Evolutionary conservation across 1,284 basidiomycete species (phyloP), one percentile per base, ranked within the genome.

Genomic region (Thelephora terrestris): DNA sequence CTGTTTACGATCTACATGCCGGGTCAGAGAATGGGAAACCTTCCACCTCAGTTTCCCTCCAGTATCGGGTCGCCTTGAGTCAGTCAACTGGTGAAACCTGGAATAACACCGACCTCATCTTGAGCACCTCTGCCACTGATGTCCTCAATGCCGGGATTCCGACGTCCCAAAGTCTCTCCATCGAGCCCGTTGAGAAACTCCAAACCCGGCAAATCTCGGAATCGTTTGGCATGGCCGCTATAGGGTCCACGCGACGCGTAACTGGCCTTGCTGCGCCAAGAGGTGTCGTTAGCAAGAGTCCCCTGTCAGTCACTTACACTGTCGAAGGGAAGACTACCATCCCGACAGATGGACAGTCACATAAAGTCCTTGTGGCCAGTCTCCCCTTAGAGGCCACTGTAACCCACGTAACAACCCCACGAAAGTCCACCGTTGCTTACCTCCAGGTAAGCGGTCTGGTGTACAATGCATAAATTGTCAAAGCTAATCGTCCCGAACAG

Each of bases 61-160:
- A 77, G 52, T 81, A 79, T 55, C 72, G 75, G 18, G 78, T 78
- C 0, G 64, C 65, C 32, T 68, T 82, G 48, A 62, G 60, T 0
- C 79, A 83, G 55, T 62, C 57, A 51, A 79, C 79, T 0, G 79
- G 79, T 9, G 80, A 82, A 56, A 73, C 78, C 51, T 83, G 79
- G 79, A 66, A 40, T 9, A 20, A 40, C 23, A 40, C 38, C 20
- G 53, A 62, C 0, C 65, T 82, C 23, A 75, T 70, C 1, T 63
- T 82, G n/a, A 79, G 73, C 60, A 79, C 78, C 0, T 68, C 71
- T 4, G 61, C 38, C 6, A 40, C 38, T 7, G 38, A 40, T 40
- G 18, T 24, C 23, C 23, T 40, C 20, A 24, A 40, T 40, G 38
- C 38, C 16, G 38, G 38, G 3, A 40, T 40, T 24, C 38, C 38